These are phyloP conservation scores for Scheffersomyces ergatensis DNA, from an alignment of 805 yeast species.

Conservation along the genomic window DNA sequence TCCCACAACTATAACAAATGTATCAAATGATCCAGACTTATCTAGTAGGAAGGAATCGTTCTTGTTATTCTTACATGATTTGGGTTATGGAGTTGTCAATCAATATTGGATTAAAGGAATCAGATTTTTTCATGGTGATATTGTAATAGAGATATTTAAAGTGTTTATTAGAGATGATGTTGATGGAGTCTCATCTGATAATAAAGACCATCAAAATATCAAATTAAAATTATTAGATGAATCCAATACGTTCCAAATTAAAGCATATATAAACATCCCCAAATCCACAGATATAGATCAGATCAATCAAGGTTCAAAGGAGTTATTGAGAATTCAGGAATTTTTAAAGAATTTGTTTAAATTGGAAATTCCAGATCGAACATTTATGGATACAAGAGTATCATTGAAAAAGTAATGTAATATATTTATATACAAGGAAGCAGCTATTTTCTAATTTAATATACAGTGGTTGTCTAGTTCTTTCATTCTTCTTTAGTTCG, in stretches of 20 bases:
- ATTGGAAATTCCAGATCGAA: constrained; percentile 73
- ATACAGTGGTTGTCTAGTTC: no score
- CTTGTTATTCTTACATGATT: constrained; percentile 47
- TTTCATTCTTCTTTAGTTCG: constrained; percentile 1
- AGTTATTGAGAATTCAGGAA: constrained; percentile 58
- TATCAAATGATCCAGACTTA: background rate
- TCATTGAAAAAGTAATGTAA: background rate
- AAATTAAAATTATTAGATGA: constrained; percentile 44
- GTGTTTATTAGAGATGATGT: constrained; percentile 38
- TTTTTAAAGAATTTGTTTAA: constrained; percentile 68
- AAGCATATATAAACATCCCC: constrained; percentile 68
- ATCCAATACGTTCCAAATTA: constrained; percentile 58
- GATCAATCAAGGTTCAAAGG: constrained; percentile 62
- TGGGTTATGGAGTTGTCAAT: constrained; percentile 68
- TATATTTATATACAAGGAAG: background rate
- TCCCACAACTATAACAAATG: background rate
- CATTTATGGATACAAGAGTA: constrained; percentile 76
- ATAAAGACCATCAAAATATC: constrained; percentile 13
- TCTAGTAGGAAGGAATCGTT: constrained; percentile 29
- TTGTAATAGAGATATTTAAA: constrained; percentile 59
- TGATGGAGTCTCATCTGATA: constrained; percentile 14
- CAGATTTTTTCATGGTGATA: constrained; percentile 58
- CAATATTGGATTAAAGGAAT: constrained; percentile 63
- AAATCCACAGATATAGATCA: constrained; percentile 73
- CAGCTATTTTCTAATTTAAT: no score